A percentile compares a stretch with the other conserved stretches of the same genome.
Evolutionary conservation across 495 filamentous ascomycete genomes (phyloP).

Genomic region (Hypomontagnella monticulosa): DNA sequence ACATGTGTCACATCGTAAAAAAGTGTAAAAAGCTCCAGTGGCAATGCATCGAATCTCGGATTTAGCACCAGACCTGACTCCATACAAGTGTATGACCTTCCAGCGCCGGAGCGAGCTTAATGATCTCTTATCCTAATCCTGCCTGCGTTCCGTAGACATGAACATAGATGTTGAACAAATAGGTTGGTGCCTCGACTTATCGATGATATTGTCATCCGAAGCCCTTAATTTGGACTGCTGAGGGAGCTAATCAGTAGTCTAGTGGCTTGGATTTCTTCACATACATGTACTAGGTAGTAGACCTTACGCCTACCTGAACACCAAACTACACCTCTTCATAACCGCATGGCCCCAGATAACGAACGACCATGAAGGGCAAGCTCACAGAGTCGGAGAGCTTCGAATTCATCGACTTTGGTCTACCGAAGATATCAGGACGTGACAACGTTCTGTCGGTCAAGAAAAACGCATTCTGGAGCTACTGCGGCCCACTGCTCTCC

Average conservation of each 20-base stretch:
- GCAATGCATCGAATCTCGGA: too few relatives aligned
- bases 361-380: conserved; percentile 27
- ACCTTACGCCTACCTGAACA: background rate
- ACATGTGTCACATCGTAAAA: too few relatives aligned
- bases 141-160: background rate
- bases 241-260: background rate
- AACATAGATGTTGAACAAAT: background rate
- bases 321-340: background rate
- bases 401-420: conserved; percentile 35
- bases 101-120: background rate
- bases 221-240: background rate
- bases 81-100: too few relatives aligned
- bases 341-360: background rate
- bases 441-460: conserved; percentile 28
- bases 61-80: too few relatives aligned
- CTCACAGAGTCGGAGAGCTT: conserved; percentile 30
- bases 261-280: conserved; percentile 3
- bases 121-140: background rate
- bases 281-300: too few relatives aligned
- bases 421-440: background rate
- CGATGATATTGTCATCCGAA: background rate
- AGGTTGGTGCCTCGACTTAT: background rate
- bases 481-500: conserved; percentile 42
- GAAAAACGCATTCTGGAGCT: conserved; percentile 45
- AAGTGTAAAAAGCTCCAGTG: too few relatives aligned